Conservation (phyloP, 1,284 basidiomycete genomes). For the Exobasidium cylindrosporum region DNA sequence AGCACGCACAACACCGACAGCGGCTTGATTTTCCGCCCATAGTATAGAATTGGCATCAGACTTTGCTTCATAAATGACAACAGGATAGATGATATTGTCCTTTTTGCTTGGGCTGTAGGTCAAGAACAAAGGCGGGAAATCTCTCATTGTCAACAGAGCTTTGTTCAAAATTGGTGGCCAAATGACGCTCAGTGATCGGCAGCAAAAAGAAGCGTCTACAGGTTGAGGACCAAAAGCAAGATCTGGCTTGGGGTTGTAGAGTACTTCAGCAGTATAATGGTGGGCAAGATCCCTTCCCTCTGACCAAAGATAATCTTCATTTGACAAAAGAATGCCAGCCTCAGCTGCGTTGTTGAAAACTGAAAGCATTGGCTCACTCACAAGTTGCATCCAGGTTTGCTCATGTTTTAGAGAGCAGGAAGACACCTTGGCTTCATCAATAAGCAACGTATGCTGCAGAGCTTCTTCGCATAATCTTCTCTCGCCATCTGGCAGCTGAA, state of each 20-base stretch:
- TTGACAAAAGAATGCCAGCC: not conserved
- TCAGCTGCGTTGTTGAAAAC: not conserved
- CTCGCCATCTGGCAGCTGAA: not conserved
- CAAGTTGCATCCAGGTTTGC: not conserved
- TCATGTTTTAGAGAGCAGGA: not conserved
- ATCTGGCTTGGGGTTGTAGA: conserved; percentile 3
- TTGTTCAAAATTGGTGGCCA: not conserved
- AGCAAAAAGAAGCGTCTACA: too few relatives aligned
- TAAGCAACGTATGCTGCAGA: not conserved
- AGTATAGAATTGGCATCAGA: conserved; percentile 1
- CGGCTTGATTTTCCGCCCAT: conserved; percentile 9
- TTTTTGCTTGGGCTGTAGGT: not conserved
- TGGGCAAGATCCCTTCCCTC: not conserved
- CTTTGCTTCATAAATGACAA: conserved; percentile 3
- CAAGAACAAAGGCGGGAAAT: not conserved
- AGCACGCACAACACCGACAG: not conserved
- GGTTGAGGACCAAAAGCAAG: not conserved
- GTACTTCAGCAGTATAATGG: not conserved
- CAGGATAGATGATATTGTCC: conserved; percentile 1
- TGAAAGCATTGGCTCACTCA: not conserved
- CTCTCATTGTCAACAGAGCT: not conserved
- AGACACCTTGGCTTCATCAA: not conserved
- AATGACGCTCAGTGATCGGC: not conserved
- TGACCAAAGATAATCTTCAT: conserved; percentile 5
- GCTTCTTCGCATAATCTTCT: not conserved